Percentiles rank a stretch among this genome's conserved stretches.
Evolutionary conservation across 2,329 filamentous ascomycete species (phyloP).

Genomic region (Pseudogymnoascus sp.): DNA sequence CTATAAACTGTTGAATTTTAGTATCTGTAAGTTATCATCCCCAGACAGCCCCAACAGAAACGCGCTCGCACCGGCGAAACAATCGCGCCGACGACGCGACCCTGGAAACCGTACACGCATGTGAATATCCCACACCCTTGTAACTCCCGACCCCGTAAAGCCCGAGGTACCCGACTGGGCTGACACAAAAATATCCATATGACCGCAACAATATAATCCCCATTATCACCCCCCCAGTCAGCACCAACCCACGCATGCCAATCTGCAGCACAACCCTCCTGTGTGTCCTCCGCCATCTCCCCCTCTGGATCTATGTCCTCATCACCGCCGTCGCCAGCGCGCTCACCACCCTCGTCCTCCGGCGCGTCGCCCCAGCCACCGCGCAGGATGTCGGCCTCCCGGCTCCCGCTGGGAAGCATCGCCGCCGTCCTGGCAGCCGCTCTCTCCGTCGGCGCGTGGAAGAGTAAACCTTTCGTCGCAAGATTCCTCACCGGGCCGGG

Average conservation of each 20-base stretch:
- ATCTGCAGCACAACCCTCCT: background rate
- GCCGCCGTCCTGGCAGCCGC: slow-evolving; percentile 19
- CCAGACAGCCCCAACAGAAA: background rate
- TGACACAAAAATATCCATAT: background rate
- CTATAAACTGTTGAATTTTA: background rate
- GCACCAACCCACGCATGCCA: background rate
- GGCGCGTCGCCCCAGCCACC: background rate
- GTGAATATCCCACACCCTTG: background rate
- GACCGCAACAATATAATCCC: background rate
- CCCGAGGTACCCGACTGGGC: background rate
- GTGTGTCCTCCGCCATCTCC: slow-evolving; percentile 20
- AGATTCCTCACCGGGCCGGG: slow-evolving; percentile 26
- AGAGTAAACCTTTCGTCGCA: slow-evolving; percentile 18
- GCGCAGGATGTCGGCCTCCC: slow-evolving; percentile 19
- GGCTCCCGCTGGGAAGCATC: slow-evolving; percentile 24
- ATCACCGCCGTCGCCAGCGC: slow-evolving; percentile 44
- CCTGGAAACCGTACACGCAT: background rate
- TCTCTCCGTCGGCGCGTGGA: slow-evolving; percentile 18
- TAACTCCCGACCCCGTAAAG: background rate
- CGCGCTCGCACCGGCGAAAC: background rate
- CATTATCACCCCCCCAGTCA: background rate
- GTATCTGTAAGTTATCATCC: background rate
- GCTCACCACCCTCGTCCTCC: slow-evolving; percentile 30
- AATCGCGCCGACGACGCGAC: background rate
- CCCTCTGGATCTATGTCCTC: slow-evolving; percentile 45